phyloP scores from a whole-genome alignment of 2,329 filamentous ascomycete species.

The Podosphaera aphanis region DNA sequence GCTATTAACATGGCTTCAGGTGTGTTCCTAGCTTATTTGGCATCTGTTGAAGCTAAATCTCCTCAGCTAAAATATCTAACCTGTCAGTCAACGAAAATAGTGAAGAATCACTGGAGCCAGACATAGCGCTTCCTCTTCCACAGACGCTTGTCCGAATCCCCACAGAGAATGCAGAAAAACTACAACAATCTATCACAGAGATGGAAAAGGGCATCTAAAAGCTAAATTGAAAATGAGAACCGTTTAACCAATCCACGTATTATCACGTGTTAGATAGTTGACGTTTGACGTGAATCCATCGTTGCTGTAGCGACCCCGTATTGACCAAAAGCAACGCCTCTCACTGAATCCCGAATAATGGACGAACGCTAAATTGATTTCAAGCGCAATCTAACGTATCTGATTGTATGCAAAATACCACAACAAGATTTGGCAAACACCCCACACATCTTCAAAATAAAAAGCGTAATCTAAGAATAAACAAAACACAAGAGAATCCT shows the following conservation, averaged over 20 bases:
- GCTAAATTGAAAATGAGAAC: no score
- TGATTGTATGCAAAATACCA: no score
- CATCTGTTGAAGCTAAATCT: not conserved
- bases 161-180: conserved; percentile 46
- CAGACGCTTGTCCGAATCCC: conserved; percentile 70
- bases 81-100: conserved; percentile 23
- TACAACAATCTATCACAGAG: conserved; percentile 21
- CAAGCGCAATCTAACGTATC: no score
- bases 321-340: not conserved
- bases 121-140: conserved; percentile 32
- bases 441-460: no score
- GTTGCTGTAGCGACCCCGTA: not conserved
- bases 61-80: conserved; percentile 43
- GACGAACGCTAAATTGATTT: no score
- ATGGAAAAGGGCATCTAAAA: not conserved
- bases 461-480: no score
- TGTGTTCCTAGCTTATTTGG: conserved; percentile 20
- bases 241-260: not conserved
- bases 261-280: not conserved
- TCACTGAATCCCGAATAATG: not conserved
- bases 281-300: not conserved
- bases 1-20: conserved; percentile 73
- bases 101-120: conserved; percentile 20
- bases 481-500: no score
- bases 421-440: no score